Conservation (phyloP, 2,329 filamentous ascomycete species). For the Gliomastix tumulicola region DNA sequence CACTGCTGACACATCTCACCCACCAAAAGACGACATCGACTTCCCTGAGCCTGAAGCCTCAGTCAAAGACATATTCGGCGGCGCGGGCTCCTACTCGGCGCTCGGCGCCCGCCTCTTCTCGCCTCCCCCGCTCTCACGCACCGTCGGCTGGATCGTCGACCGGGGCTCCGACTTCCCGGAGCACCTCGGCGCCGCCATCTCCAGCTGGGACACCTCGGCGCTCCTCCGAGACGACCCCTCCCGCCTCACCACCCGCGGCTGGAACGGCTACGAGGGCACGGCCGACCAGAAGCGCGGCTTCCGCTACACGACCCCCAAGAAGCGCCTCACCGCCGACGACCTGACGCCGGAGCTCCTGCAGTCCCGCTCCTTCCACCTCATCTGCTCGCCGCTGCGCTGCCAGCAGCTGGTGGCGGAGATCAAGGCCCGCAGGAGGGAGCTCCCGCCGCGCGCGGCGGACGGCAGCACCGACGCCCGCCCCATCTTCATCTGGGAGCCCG, state of each 20-base stretch:
- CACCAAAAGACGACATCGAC: constrained; percentile 75
- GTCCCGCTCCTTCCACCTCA: constrained; percentile 77
- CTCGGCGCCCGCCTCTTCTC: constrained; percentile 86
- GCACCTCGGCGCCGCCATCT: constrained; percentile 55
- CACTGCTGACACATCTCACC: neutral
- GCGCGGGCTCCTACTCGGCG: constrained; percentile 80
- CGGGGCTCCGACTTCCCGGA: constrained; percentile 79
- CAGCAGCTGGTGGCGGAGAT: constrained; percentile 71
- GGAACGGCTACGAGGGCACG: constrained; percentile 78
- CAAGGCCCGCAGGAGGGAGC: constrained; percentile 43
- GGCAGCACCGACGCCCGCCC: constrained; percentile 43
- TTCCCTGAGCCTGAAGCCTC: constrained; percentile 64
- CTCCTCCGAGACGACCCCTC: constrained; percentile 58
- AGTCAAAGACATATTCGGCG: constrained; percentile 74
- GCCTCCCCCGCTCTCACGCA: constrained; percentile 54
- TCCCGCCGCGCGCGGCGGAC: constrained; percentile 13
- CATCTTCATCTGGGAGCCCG: constrained; percentile 89
- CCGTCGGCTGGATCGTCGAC: constrained; percentile 88
- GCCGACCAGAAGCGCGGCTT: constrained; percentile 64
- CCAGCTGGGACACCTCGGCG: constrained; percentile 69
- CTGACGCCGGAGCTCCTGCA: constrained; percentile 60
- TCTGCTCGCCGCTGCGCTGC: constrained; percentile 74
- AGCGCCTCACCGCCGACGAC: constrained; percentile 68
- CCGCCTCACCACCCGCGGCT: constrained; percentile 78
- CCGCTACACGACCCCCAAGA: constrained; percentile 80